Conservation (phyloP, 2,329 filamentous ascomycete species). For the Hypoxylon rubiginosum region DNA sequence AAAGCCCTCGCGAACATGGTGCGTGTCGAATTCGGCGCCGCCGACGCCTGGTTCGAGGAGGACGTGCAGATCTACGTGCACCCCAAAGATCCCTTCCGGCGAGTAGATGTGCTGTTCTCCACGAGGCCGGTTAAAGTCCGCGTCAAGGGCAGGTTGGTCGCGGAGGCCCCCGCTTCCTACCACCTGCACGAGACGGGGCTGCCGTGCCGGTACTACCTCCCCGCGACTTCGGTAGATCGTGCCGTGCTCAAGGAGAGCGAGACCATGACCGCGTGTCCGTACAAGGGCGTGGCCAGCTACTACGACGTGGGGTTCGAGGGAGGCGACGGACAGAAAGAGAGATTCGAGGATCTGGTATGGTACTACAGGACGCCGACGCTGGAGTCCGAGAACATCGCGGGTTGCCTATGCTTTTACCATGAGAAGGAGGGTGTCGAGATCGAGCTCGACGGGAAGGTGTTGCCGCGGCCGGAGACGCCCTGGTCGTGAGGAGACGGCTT, state of each 20-base stretch:
- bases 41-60: constrained; percentile 65
- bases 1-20: constrained; percentile 44
- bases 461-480: constrained; percentile 50
- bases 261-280: constrained; percentile 72
- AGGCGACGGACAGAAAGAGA: constrained; percentile 48
- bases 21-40: constrained; percentile 44
- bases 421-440: constrained; percentile 72
- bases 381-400: constrained; percentile 69
- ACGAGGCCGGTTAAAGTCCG: constrained; percentile 64
- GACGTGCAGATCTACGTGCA: constrained; percentile 71
- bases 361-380: constrained; percentile 70
- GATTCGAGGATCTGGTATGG: constrained; percentile 68
- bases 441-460: constrained; percentile 64
- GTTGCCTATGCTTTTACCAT: constrained; percentile 74
- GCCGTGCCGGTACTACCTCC: constrained; percentile 71
- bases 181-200: constrained; percentile 73
- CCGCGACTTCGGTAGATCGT: constrained; percentile 63
- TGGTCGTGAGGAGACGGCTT: constrained; percentile 38
- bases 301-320: constrained; percentile 66
- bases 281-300: constrained; percentile 76
- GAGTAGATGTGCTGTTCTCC: constrained; percentile 72
- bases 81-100: constrained; percentile 76
- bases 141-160: constrained; percentile 55
- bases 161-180: constrained; percentile 61
- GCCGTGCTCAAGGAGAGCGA: constrained; percentile 62